Conservation (phyloP, 768 basidiomycete genomes). For the Rhodotorula diobovata region DNA sequence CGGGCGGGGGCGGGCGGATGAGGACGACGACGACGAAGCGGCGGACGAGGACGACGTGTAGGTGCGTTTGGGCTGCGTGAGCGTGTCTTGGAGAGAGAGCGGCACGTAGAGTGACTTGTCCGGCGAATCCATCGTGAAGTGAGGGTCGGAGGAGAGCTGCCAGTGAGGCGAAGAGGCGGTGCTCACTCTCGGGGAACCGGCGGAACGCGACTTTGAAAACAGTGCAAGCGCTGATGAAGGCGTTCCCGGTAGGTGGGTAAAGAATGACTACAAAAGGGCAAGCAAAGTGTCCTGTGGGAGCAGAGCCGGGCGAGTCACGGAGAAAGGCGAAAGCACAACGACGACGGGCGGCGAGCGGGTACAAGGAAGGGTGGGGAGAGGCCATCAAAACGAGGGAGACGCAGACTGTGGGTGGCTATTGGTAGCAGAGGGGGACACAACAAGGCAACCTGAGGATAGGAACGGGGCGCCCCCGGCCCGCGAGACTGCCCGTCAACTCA, state of each 20-base stretch:
- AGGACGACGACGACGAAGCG: not conserved
- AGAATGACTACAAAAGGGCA: not conserved
- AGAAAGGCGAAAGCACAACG: not conserved
- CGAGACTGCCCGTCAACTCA: no score
- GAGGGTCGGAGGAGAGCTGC: not conserved
- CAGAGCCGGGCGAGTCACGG: not conserved
- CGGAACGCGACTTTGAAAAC: no score
- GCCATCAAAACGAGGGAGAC: not conserved
- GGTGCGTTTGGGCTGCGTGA: constrained; percentile 6
- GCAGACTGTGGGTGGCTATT: not conserved
- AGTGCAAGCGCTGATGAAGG: not conserved
- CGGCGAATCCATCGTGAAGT: constrained; percentile 13
- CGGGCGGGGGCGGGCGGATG: not conserved
- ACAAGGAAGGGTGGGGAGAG: no score
- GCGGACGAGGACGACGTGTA: constrained; percentile 3
- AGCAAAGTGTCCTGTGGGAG: no score
- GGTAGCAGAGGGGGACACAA: not conserved
- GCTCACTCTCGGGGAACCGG: not conserved
- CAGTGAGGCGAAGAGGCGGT: not conserved
- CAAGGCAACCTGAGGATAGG: no score
- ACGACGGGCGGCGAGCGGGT: no score
- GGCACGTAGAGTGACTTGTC: constrained; percentile 22
- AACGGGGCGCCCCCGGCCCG: no score
- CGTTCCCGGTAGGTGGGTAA: not conserved
- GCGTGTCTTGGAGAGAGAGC: constrained; percentile 10